A percentile compares a stretch with the other conserved stretches of the same genome.
phyloP scores from a whole-genome alignment of 2,329 filamentous ascomycete species.

The Emericellopsis cladophorae region DNA sequence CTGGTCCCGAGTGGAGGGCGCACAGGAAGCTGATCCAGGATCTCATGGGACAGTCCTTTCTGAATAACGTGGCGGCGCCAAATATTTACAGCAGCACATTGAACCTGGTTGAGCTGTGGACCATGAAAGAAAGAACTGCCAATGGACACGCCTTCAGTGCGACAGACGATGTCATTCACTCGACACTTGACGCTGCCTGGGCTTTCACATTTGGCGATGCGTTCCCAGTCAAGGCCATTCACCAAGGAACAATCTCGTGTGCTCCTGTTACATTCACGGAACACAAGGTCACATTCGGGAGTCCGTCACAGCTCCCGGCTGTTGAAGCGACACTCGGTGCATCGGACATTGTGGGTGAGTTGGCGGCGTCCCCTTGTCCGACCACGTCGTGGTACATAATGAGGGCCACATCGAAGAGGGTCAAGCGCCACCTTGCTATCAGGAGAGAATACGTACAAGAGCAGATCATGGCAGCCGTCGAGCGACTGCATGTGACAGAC shows the following conservation, averaged over 20 bases:
- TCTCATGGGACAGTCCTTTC: conserved; percentile 22
- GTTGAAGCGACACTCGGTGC: conserved; percentile 3
- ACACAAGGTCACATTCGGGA: conserved; percentile 5
- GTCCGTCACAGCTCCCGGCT: conserved; percentile 8
- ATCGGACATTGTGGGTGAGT: not conserved
- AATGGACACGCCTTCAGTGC: conserved; percentile 11
- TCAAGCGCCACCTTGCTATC: not conserved
- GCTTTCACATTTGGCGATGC: conserved; percentile 17
- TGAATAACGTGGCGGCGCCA: conserved; percentile 17
- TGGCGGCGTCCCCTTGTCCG: not conserved
- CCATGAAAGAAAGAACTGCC: conserved; percentile 16
- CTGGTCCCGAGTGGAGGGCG: conserved; percentile 16
- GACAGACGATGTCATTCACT: conserved; percentile 17
- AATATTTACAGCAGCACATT: conserved; percentile 17
- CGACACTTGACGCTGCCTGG: conserved; percentile 18
- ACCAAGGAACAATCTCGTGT: conserved; percentile 3
- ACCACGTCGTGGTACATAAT: conserved; percentile 1
- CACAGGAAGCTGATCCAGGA: conserved; percentile 22
- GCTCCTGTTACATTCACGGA: conserved; percentile 6
- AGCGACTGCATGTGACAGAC: not conserved
- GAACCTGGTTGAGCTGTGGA: conserved; percentile 20
- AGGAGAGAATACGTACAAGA: conserved; percentile 2
- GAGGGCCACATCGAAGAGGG: too few species aligned
- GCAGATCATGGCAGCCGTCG: conserved; percentile 2
- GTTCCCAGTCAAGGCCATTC: conserved; percentile 11